phyloP scores from a whole-genome alignment of 2,329 filamentous ascomycete species.

The Ophiocordyceps camponoti-rufipedis region DNA sequence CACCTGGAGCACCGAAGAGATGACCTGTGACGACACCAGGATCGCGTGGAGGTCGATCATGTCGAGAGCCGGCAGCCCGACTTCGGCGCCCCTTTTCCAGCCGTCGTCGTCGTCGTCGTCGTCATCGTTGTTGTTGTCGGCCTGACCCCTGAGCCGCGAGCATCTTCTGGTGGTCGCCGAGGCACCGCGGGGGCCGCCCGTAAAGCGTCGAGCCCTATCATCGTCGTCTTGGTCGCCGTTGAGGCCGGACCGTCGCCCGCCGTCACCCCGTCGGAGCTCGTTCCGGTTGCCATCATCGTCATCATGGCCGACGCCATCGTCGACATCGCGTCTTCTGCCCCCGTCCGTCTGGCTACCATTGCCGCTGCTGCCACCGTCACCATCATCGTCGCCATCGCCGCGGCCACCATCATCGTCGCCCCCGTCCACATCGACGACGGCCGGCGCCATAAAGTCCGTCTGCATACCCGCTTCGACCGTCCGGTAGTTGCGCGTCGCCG shows the following conservation, averaged over 20 bases:
- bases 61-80: slow-evolving; percentile 54
- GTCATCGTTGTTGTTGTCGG: too few species aligned
- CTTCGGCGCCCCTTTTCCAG: not conserved
- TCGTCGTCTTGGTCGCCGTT: slow-evolving; percentile 7
- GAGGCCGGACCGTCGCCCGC: too few species aligned
- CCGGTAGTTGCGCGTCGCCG: slow-evolving; percentile 32
- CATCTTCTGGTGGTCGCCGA: too few species aligned
- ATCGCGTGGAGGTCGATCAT: slow-evolving; percentile 72
- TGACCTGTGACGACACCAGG: slow-evolving; percentile 59
- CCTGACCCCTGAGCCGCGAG: too few species aligned
- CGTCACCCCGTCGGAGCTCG: too few species aligned
- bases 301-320: too few species aligned
- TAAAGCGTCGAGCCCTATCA: slow-evolving; percentile 19
- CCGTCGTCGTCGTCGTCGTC: not conserved
- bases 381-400: too few species aligned
- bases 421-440: slow-evolving; percentile 24
- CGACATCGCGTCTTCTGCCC: too few species aligned
- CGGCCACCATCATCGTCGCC: slow-evolving; percentile 14
- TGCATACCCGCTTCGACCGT: slow-evolving; percentile 48
- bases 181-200: slow-evolving; percentile 12
- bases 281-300: too few species aligned
- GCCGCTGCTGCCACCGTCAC: too few species aligned
- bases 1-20: slow-evolving; percentile 60
- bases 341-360: too few species aligned
- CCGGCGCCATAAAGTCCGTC: slow-evolving; percentile 47